Conservation (phyloP, 148 eudicot species). For the Persicaria tinctoria region DNA sequence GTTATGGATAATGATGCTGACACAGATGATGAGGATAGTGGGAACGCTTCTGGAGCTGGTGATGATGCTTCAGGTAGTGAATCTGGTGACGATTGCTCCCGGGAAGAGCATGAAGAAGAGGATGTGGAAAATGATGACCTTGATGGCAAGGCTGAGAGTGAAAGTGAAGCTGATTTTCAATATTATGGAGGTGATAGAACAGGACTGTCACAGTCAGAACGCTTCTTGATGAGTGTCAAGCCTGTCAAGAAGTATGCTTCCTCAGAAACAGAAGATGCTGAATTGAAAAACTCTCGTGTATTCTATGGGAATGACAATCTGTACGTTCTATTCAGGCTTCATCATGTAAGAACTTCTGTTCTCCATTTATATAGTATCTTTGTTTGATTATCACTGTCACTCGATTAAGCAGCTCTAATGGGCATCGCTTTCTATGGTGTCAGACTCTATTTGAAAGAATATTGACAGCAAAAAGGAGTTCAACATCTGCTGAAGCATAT, state of each 20-base stretch:
- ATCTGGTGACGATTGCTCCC: slow-evolving; percentile 78
- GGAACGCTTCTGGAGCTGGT: slow-evolving; percentile 63
- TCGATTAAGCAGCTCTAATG: neutral
- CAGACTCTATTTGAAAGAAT: slow-evolving; percentile 76
- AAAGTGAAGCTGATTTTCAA: slow-evolving; percentile 69
- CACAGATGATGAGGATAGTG: slow-evolving; percentile 85
- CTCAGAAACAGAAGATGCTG: slow-evolving; percentile 27
- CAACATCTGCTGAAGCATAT: slow-evolving; percentile 46
- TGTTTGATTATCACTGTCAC: neutral
- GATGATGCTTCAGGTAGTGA: slow-evolving; percentile 75
- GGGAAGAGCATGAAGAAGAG: slow-evolving; percentile 71
- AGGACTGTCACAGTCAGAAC: slow-evolving; percentile 39
- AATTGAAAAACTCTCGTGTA: slow-evolving; percentile 39
- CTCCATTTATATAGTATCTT: neutral
- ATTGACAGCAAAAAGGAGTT: slow-evolving; percentile 58
- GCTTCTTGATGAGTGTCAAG: slow-evolving; percentile 37
- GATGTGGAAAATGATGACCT: slow-evolving; percentile 59
- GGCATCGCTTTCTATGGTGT: neutral
- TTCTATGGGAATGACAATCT: slow-evolving; percentile 81
- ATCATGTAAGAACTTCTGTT: slow-evolving; percentile 42
- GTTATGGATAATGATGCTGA: slow-evolving; percentile 52
- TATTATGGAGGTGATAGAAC: slow-evolving; percentile 42
- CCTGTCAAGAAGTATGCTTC: slow-evolving; percentile 63
- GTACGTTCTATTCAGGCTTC: slow-evolving; percentile 79
- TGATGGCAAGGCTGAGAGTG: slow-evolving; percentile 84